phyloP scores from a whole-genome alignment of 1,284 basidiomycete genomes.

The Cryptococcus deneoformans region DNA sequence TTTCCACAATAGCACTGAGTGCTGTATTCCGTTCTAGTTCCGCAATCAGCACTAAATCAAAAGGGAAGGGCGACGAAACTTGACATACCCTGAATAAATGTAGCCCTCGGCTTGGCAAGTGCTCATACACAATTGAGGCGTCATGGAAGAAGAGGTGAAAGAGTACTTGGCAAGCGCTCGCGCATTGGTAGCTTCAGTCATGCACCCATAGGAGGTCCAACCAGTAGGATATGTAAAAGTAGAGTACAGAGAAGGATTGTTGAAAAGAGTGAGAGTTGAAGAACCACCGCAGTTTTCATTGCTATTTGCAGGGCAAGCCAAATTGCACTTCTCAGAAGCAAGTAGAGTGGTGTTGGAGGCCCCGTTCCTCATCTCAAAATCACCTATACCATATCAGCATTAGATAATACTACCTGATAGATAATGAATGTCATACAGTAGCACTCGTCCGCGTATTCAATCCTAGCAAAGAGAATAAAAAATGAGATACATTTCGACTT shows the following conservation, averaged over 20 bases:
- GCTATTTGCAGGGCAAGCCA: conserved; percentile 21
- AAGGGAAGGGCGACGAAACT: not conserved
- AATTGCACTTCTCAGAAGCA: conserved; percentile 16
- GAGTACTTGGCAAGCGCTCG: conserved; percentile 27
- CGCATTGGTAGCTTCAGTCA: conserved; percentile 24
- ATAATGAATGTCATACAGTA: not conserved
- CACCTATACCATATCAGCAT: conserved; percentile 27
- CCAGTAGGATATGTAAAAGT: conserved; percentile 30
- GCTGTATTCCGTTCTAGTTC: conserved; percentile 25
- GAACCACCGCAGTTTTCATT: conserved; percentile 36
- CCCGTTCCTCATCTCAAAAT: conserved; percentile 22
- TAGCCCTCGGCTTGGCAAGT: conserved; percentile 24
- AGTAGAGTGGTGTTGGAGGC: conserved; percentile 29
- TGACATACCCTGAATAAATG: conserved; percentile 18
- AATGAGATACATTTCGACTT: too few species aligned
- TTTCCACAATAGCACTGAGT: conserved; percentile 38
- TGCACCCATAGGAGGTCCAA: conserved; percentile 31
- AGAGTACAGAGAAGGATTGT: conserved; percentile 55
- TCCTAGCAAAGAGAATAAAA: too few species aligned
- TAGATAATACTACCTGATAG: conserved; percentile 25
- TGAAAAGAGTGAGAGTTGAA: conserved; percentile 52
- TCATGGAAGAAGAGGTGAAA: conserved; percentile 25
- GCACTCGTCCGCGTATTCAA: too few species aligned
- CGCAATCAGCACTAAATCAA: not conserved
- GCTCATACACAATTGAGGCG: conserved; percentile 20